Evolutionary conservation across 2,329 filamentous ascomycete genomes (phyloP).

Genomic region (Claviceps arundinis): DNA sequence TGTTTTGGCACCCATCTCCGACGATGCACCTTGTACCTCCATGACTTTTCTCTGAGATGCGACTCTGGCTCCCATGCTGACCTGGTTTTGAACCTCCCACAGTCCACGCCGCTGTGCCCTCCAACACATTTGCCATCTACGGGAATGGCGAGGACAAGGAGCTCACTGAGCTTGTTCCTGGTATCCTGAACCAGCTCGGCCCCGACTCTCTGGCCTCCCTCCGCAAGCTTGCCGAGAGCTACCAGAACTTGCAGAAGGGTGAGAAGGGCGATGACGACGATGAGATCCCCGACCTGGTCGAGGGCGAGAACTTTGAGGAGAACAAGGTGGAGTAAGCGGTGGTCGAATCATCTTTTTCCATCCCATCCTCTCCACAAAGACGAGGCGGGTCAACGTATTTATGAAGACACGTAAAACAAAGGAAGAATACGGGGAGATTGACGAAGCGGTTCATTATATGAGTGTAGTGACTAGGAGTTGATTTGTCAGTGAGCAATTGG

Average conservation of each 20-base stretch:
- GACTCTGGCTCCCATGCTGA: background rate
- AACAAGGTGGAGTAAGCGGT: conserved; percentile 75
- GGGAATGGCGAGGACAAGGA: conserved; percentile 98
- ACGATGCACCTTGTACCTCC: background rate
- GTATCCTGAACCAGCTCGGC: conserved; percentile 98
- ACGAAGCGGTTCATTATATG: conserved; percentile 1
- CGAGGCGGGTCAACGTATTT: background rate
- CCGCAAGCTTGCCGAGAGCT: conserved; percentile 96
- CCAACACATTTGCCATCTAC: conserved; percentile 99
- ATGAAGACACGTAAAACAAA: conserved; percentile 4
- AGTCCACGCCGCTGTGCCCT: conserved; percentile 95
- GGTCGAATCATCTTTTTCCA: conserved; percentile 1
- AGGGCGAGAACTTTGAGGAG: conserved; percentile 88
- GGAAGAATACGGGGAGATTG: background rate
- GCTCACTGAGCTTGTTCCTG: conserved; percentile 96
- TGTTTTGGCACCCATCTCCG: background rate
- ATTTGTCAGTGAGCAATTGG: conserved; percentile 1
- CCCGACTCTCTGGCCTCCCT: conserved; percentile 95
- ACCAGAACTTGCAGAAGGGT: conserved; percentile 97
- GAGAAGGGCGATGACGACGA: conserved; percentile 78
- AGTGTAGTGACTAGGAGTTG: conserved; percentile 2
- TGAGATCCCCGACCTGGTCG: conserved; percentile 93
- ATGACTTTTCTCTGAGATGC: no score
- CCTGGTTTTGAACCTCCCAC: background rate
- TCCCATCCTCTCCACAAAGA: background rate